A percentile compares a stretch with the other conserved stretches of the same genome.
Conservation (phyloP, 192 early-diverging fungal species). For the Powellomyces hirtus region DNA sequence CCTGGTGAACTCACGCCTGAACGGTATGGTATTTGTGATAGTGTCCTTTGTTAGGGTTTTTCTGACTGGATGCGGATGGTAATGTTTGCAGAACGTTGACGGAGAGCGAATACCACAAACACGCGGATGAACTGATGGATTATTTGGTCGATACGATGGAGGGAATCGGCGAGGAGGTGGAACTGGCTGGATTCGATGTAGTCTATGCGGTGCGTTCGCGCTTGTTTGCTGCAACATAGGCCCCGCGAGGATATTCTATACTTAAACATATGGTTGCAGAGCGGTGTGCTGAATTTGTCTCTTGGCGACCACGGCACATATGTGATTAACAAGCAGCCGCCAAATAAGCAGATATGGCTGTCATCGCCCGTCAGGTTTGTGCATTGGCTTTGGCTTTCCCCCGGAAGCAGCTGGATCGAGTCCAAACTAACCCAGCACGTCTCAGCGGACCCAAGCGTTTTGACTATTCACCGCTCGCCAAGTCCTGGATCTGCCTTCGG, state of each 20-base stretch:
- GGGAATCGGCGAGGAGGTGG: conserved; percentile 67
- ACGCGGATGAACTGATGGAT: conserved; percentile 50
- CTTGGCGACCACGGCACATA: conserved; percentile 81
- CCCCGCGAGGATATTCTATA: neutral
- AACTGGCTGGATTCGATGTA: conserved; percentile 72
- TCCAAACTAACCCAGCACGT: neutral
- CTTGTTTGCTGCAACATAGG: neutral
- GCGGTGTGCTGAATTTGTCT: conserved; percentile 84
- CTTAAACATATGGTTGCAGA: conserved; percentile 20
- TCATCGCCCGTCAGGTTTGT: conserved; percentile 73
- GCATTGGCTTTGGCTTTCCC: neutral
- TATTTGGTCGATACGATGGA: conserved; percentile 71
- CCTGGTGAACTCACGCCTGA: neutral
- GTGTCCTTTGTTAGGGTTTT: neutral
- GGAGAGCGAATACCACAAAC: conserved; percentile 17
- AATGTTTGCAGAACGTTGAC: neutral
- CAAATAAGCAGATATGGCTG: conserved; percentile 97
- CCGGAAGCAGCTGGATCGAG: neutral
- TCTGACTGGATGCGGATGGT: neutral
- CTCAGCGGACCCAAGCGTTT: conserved; percentile 83
- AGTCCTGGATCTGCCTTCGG: conserved; percentile 76
- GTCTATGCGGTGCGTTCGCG: conserved; percentile 66
- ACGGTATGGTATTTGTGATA: neutral
- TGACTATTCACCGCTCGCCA: conserved; percentile 59
- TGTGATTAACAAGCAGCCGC: conserved; percentile 97